Evolutionary conservation across 176 grass and related monocot genomes (phyloP), one percentile per base, ranked within the genome.

Genomic region (Ananas comosus): DNA sequence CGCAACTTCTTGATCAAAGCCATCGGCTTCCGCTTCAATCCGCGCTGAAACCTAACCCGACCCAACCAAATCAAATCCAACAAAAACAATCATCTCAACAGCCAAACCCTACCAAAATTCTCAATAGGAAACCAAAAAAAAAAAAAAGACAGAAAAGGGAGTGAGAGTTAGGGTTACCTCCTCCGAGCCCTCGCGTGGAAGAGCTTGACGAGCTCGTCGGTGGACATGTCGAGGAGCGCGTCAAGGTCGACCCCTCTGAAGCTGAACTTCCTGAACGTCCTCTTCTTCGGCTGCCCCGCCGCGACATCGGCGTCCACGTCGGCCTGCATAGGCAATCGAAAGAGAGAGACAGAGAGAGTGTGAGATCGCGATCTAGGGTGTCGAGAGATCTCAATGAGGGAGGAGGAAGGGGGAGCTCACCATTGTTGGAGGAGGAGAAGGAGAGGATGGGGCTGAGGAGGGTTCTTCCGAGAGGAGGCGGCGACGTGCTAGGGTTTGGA

Each of bases 21-120:
- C 92, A 96, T 91, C 7, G 92, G 92, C 88, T 96, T 96, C 88
- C 92, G 86, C 88, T 96, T 96, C 59, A 96, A 78, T 51, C 92
- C 92, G 73, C 92, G 88, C 76, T 86, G 79, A 72, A 96, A 96
- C 92, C 92, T 96, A 67, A 22, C 12, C 48, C 10, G 68, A 29
- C 17, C 58, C 3, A 3, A n/a, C 19, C 3, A 53, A 76, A 74
- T 53, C 11, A 10, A 50, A 68, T 27, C 25, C 25, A 27, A 27
- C 25, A 27, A 27, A 27, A 27, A 27, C 25, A 27, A 27, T n/a
- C 29, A 16, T 67, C 33, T 51, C 13, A 61, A 33, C 11, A 63
- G 24, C 21, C 18, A 70, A 52, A 51, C 10, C 56, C 10, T 18
- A 22, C 6, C 56, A 61, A n/a, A 9, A 11, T 61, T 61, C 56